Percentiles rank a stretch among this genome's conserved stretches.
Conservation (phyloP, 176 grass and related monocot species). For the Elymus sibiricus region DNA sequence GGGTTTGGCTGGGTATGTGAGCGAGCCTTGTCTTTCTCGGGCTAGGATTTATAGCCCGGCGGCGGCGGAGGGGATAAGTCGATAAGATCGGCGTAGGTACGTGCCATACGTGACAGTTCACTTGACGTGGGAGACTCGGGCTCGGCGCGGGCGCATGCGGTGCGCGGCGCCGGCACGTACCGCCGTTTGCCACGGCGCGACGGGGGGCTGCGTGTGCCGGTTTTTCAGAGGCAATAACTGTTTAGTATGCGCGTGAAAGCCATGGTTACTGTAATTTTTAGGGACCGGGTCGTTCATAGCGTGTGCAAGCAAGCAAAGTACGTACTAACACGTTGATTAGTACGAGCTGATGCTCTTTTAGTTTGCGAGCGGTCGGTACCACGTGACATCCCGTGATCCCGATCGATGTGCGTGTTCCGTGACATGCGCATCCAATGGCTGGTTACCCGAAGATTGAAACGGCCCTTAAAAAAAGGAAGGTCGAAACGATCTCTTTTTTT, state of each 20-base stretch:
- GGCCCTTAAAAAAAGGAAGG: not conserved
- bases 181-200: not conserved
- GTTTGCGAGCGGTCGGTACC: not conserved
- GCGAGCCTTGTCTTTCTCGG: too few relatives aligned
- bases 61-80: not conserved
- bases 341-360: not conserved
- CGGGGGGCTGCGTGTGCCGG: not conserved
- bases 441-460: not conserved
- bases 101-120: not conserved
- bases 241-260: not conserved
- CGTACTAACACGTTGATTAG: not conserved
- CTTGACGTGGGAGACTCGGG: not conserved
- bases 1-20: not conserved
- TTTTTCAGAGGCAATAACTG: not conserved
- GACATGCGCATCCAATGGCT: not conserved
- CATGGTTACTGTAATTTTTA: not conserved
- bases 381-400: not conserved
- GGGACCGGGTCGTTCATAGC: not conserved
- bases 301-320: not conserved
- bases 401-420: not conserved
- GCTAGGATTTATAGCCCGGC: not conserved
- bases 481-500: not conserved
- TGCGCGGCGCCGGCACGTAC: not conserved
- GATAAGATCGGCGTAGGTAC: slow-evolving; percentile 2
- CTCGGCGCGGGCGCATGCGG: not conserved